Base-by-base conservation (phyloP, 345 rosid genomes). In the Euphorbia peplus region DNA sequence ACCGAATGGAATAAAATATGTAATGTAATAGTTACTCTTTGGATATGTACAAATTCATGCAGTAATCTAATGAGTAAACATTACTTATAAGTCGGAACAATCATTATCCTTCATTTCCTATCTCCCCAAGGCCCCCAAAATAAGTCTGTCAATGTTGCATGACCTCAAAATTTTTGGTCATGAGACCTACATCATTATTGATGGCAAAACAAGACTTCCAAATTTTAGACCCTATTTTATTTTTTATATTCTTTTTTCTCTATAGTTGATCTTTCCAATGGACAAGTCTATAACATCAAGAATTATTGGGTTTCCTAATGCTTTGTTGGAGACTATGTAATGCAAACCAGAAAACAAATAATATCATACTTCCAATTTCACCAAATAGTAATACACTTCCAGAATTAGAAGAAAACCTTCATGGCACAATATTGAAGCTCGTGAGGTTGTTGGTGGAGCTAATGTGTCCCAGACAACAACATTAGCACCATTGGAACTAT, bases 391-490 rank as follows among this genome's bases (percentile, higher is more conserved):
- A 18, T 19, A 21, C 53, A 50, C 29, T 53, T 61, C 29, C 22
- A 53, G 58, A 24, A 35, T 25, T 29, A 68, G 42, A 54, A 73
- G 68, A 72, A 68, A 64, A 93, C 97, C 98, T 85, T 93, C 92
- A 83, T 93, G 98, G 75, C 97, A 88, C 60, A 76, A 69, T 74
- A 88, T 85, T 60, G 93, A 86, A 71, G 98, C 97, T 56, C 76
- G 90, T 8, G 97, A 88, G 60, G 92, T 88, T 70, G 92, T 76
- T 47, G 98, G 89, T 4, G 96, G 98, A 78, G 97, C 98, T 79
- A 88, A 75, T 51, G 96, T 90, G 78, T 93, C 98, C 98, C 98
- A 93, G 65, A 93, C 73, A 62, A 93, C 97, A 44, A 86, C 96
- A 80, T 90, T 93, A 66, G 77, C 85, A 76, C 89, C 87, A 73